Evolutionary conservation across 805 yeast genomes (phyloP).

Genomic region (Starmerella bombicola): DNA sequence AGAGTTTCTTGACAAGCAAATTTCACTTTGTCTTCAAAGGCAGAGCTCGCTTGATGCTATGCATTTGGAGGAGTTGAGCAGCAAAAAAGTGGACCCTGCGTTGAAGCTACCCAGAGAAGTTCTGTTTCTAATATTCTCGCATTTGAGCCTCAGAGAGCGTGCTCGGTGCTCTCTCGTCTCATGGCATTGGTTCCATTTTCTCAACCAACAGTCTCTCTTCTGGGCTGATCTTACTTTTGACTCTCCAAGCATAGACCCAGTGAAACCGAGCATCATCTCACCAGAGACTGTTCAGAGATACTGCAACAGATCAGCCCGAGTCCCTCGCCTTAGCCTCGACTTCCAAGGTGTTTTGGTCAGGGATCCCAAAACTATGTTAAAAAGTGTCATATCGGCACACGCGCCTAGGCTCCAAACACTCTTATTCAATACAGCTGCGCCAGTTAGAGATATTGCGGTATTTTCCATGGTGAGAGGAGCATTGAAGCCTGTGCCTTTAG

Average conservation of each 20-base stretch:
- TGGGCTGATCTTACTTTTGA: conserved; percentile 13
- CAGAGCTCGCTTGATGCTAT: not conserved
- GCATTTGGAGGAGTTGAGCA: not conserved
- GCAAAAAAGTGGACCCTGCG: conserved; percentile 4
- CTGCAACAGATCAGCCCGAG: conserved; percentile 3
- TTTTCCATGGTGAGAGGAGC: conserved; percentile 8
- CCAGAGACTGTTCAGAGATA: conserved; percentile 8
- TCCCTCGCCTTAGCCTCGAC: conserved; percentile 3
- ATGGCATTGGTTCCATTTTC: conserved; percentile 10
- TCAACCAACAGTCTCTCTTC: conserved; percentile 11
- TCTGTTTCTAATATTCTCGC: conserved; percentile 9
- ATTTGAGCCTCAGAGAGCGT: conserved; percentile 8
- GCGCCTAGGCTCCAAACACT: conserved; percentile 8
- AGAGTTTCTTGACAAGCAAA: conserved; percentile 9
- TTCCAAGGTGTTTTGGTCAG: conserved; percentile 8
- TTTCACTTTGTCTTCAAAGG: not conserved
- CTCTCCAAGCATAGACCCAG: not conserved
- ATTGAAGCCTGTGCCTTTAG: not conserved
- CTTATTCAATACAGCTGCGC: conserved; percentile 5
- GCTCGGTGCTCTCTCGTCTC: conserved; percentile 7
- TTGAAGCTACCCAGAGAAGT: conserved; percentile 15
- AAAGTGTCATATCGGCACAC: not conserved
- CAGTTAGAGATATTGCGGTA: not conserved
- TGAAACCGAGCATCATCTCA: not conserved
- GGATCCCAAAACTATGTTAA: conserved; percentile 5